phyloP scores from a whole-genome alignment of 805 yeast species.

The Ogataea glucozyma region DNA sequence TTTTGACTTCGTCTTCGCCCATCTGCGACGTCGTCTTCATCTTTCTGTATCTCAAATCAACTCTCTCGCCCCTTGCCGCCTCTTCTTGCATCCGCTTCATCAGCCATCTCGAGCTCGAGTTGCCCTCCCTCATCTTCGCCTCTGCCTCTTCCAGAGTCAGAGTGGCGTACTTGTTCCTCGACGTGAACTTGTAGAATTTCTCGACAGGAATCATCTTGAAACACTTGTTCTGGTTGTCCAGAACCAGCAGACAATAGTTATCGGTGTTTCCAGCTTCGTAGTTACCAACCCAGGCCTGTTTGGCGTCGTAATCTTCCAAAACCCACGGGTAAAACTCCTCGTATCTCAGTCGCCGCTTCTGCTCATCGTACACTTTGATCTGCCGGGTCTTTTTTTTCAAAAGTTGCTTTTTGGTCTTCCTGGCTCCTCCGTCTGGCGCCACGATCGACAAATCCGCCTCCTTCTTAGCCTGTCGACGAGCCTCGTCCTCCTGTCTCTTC shows the following conservation, averaged over 20 bases:
- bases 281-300: conserved; percentile 92
- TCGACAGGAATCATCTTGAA: conserved; percentile 95
- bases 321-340: conserved; percentile 99
- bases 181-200: conserved; percentile 90
- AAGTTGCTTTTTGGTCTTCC: conserved; percentile 57
- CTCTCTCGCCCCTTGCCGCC: conserved; percentile 54
- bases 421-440: conserved; percentile 91
- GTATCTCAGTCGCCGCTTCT: conserved; percentile 79
- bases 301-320: conserved; percentile 92
- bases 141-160: conserved; percentile 96
- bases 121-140: conserved; percentile 79
- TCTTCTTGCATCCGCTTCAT: conserved; percentile 84
- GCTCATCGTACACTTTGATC: conserved; percentile 76
- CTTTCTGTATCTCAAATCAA: conserved; percentile 51
- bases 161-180: conserved; percentile 90
- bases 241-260: conserved; percentile 79
- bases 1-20: conserved; percentile 39
- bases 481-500: conserved; percentile 28
- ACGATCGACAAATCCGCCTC: conserved; percentile 62
- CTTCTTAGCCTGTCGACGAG: conserved; percentile 38
- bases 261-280: conserved; percentile 91
- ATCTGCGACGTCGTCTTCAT: conserved; percentile 36
- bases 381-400: conserved; percentile 83
- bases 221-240: conserved; percentile 70
- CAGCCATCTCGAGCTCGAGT: conserved; percentile 86